Evolutionary conservation across 2,329 filamentous ascomycete species (phyloP).

Genomic region (Herpomyces periplanetae): DNA sequence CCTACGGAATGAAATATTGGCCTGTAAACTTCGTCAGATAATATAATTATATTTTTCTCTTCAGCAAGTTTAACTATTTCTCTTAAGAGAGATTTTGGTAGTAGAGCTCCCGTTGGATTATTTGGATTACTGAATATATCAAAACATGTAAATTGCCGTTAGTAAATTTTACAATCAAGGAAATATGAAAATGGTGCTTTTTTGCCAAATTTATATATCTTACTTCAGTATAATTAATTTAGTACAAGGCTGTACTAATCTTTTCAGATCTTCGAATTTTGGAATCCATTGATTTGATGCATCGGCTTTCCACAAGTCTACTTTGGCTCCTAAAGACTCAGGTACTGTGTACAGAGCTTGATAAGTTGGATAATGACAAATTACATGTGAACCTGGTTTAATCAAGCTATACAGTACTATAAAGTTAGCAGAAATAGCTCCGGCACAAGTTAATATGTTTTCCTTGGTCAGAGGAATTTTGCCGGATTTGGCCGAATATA

Average conservation of each 20-base stretch:
- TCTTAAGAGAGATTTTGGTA: conserved; percentile 18
- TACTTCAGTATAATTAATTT: conserved; percentile 25
- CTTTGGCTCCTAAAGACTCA: conserved; percentile 28
- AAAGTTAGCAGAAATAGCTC: conserved; percentile 53
- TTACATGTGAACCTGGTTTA: conserved; percentile 34
- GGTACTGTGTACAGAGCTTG: conserved; percentile 47
- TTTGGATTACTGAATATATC: conserved; percentile 28
- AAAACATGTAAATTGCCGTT: too few species aligned
- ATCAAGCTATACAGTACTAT: conserved; percentile 32
- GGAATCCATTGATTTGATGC: conserved; percentile 23
- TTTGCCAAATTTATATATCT: background rate
- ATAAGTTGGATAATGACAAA: conserved; percentile 57
- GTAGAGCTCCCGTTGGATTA: conserved; percentile 36
- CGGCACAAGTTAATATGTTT: conserved; percentile 32
- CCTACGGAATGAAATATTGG: conserved; percentile 34
- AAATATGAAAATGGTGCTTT: background rate
- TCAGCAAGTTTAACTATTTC: conserved; percentile 21
- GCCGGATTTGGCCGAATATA: conserved; percentile 18
- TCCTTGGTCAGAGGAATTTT: conserved; percentile 14
- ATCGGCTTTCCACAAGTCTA: conserved; percentile 31
- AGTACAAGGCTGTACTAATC: conserved; percentile 23
- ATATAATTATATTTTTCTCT: conserved; percentile 20
- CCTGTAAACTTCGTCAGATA: conserved; percentile 47
- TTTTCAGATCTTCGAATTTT: conserved; percentile 21
- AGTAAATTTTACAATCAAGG: background rate